These are phyloP conservation scores for Cutaneotrichosporon cutaneum DNA, from an alignment of 1,284 basidiomycete species.

Conservation along the genomic window DNA sequence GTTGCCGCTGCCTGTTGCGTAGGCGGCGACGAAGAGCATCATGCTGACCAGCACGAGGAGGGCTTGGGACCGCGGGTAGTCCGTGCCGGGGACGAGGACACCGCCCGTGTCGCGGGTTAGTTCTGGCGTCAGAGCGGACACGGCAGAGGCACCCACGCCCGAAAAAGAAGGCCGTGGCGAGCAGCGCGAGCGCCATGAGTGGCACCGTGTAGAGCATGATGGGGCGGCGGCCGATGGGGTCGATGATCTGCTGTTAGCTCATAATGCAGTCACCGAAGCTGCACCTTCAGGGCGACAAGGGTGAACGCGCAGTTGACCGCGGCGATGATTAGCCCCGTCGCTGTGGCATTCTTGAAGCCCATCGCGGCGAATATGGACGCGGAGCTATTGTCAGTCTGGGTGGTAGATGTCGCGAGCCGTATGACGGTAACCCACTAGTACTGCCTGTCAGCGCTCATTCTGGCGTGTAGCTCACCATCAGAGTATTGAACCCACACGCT, in stretches of 20 bases:
- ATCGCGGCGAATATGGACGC: slow-evolving; percentile 76
- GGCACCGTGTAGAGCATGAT: slow-evolving; percentile 77
- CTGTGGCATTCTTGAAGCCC: slow-evolving; percentile 75
- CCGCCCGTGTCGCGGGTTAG: slow-evolving; percentile 67
- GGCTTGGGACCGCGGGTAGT: slow-evolving; percentile 66
- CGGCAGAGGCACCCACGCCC: slow-evolving; percentile 59
- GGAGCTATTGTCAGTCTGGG: slow-evolving; percentile 59
- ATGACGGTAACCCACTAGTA: slow-evolving; percentile 47
- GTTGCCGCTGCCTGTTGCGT: slow-evolving; percentile 73
- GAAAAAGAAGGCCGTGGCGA: slow-evolving; percentile 71
- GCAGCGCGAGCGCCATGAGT: slow-evolving; percentile 70
- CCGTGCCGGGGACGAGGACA: slow-evolving; percentile 63
- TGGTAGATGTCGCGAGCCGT: slow-evolving; percentile 52
- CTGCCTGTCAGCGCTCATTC: background rate
- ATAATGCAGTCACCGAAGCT: background rate
- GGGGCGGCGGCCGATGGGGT: slow-evolving; percentile 69
- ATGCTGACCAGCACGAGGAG: slow-evolving; percentile 71
- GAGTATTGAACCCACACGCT: slow-evolving; percentile 71
- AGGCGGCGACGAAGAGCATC: slow-evolving; percentile 78
- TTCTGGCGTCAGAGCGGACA: slow-evolving; percentile 53
- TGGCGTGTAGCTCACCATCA: slow-evolving; percentile 55
- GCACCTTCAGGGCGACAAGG: slow-evolving; percentile 68
- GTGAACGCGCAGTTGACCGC: slow-evolving; percentile 80
- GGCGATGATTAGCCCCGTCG: slow-evolving; percentile 73
- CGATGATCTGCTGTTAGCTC: slow-evolving; percentile 58